Percentiles rank a stretch among this genome's conserved stretches.
Conservation (phyloP, 306 rosid genomes). For the Castanospermum australe region DNA sequence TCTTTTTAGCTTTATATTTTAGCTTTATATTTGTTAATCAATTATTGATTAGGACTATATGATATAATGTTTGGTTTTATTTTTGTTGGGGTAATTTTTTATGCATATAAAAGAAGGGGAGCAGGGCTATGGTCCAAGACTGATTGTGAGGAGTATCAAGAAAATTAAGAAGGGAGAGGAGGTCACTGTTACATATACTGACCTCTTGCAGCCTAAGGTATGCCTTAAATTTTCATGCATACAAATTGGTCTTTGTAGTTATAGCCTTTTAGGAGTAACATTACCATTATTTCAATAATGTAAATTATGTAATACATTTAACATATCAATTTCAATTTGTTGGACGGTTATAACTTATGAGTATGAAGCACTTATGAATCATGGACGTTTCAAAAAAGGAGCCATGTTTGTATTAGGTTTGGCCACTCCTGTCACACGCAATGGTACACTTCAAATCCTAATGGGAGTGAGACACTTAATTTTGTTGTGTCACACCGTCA, state of each 20-base stretch:
- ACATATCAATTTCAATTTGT: neutral
- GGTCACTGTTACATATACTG: constrained; percentile 74
- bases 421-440: neutral
- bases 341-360: neutral
- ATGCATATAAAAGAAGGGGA: constrained; percentile 18
- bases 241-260: neutral
- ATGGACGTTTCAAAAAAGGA: neutral
- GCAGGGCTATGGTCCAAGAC: constrained; percentile 55
- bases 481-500: neutral
- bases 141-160: constrained; percentile 74
- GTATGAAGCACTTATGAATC: neutral
- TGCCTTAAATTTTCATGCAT: constrained; percentile 12
- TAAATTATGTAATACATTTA: neutral
- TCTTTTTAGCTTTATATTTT: neutral
- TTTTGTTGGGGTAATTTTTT: neutral
- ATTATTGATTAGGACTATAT: neutral
- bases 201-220: constrained; percentile 80
- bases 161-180: constrained; percentile 65
- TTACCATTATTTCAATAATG: neutral
- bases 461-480: neutral
- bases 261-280: neutral
- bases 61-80: neutral
- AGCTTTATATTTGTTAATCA: neutral
- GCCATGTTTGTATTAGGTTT: neutral
- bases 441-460: neutral